Base-by-base conservation (phyloP, 805 yeast genomes). In the Grigorovia jiainica region DNA sequence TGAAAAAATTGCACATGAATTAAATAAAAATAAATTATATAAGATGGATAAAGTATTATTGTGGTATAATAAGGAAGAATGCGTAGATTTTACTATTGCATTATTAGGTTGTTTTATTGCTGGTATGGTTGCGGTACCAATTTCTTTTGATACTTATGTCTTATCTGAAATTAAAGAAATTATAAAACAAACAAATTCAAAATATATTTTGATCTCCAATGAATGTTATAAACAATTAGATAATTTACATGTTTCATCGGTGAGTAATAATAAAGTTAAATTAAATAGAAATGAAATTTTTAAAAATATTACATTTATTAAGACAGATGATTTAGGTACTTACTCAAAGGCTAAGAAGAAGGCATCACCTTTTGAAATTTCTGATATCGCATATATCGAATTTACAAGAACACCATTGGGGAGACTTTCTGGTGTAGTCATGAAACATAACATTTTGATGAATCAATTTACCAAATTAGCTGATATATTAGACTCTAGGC, bases 71-170 rank as follows among this genome's bases (percentile, higher is more conserved):
- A 87, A 82, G 44, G 72, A 73, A 24, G 97, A 92, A 60, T 78
- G 85, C 2, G 72, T 84, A 10, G 97, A 92, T 48, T 90, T 89
- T 58, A 75, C 85, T 0, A 76, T 84, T 1, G 94, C 97, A 0
- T 60, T 92, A 17, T 74, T 87, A 58, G 98, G 96, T 6, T 89
- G 97, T 57, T 85, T 90, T 50, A 67, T 90, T 43, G 95, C 97
- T 1, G 95, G 95, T 2, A 82, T 87, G 36, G 89, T 92, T 2
- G 97, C 97, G 0, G 90, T 92, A 5, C 98, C 98, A 0, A 78
- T 92, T 34, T 84, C 84, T 41, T 79, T 87, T 44, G 83, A 79
- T 41, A 72, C 78, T 21, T 80, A 82, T 25, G 49, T 61, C 4
- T 64, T 79, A 21, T 67, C 68, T 34, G 95, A 87, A 48, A 77